These are phyloP conservation scores for Xylariaceae sp. DNA, from an alignment of 2,329 filamentous ascomycete species.

Conservation along the genomic window DNA sequence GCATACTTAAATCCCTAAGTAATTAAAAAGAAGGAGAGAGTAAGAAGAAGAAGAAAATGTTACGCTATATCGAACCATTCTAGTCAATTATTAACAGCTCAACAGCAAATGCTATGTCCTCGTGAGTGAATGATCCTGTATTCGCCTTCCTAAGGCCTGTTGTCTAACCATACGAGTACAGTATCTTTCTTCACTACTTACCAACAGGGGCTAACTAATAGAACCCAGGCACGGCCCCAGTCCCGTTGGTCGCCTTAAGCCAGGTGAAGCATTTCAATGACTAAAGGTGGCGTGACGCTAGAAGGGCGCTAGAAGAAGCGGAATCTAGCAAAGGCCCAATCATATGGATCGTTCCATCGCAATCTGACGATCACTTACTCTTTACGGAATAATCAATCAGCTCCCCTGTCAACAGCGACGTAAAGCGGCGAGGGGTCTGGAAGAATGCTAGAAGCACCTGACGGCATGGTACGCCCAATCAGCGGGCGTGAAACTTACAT, in stretches of 20 bases:
- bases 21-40: too few relatives aligned
- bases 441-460: conserved; percentile 33
- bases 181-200: conserved; percentile 24
- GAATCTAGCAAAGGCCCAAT: conserved; percentile 29
- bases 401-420: conserved; percentile 21
- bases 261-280: conserved; percentile 12
- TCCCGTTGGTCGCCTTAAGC: conserved; percentile 19
- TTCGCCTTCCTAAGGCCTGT: conserved; percentile 4
- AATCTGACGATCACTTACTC: conserved; percentile 28
- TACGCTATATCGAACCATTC: not conserved
- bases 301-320: conserved; percentile 43
- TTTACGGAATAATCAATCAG: conserved; percentile 24
- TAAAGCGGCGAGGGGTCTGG: conserved; percentile 36
- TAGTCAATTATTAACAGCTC: not conserved
- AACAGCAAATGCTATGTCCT: not conserved
- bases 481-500: not conserved
- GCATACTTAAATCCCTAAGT: too few relatives aligned
- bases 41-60: not conserved
- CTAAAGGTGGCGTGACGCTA: conserved; percentile 37
- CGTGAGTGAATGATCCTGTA: not conserved
- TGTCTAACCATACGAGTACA: conserved; percentile 14
- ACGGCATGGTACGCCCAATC: conserved; percentile 23
- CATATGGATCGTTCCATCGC: conserved; percentile 16
- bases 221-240: not conserved
- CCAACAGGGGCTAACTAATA: conserved; percentile 1